Evolutionary conservation across 306 rosid genomes (phyloP), one percentile per base, ranked within the genome.

Genomic region (Citrullus colocynthis): DNA sequence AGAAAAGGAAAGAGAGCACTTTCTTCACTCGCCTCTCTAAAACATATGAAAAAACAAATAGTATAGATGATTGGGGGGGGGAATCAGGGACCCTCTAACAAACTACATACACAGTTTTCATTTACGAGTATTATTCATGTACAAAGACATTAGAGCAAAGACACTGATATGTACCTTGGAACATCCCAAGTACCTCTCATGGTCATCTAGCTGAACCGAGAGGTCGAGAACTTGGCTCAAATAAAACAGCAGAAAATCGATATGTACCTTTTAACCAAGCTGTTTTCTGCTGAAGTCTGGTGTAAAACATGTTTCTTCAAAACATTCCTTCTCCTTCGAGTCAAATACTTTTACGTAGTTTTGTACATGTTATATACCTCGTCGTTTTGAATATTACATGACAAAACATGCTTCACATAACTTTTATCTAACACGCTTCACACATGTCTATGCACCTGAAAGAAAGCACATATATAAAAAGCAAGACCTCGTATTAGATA

Each of bases 21-120:
- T 61, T 65, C 73, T 65, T 65, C 73, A 65, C 51, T 65, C 73
- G 39, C 51, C 73, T 36, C 51, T 65, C 49, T 37, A 65, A 65
- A 65, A 65, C 73, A 65, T 7, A 37, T 8, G 18, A 17, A 65
- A 39, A 65, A 21, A 57, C 10, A 57, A 57, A 57, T 37, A 65
- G 28, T 39, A 65, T 65, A 65, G 51, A 65, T 65, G 51, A 65
- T 37, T 1, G 2, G 5, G 52, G 9, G 52, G 20, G 18, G 48
- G 9, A 16, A 11, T 70, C 58, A 71, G 55, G 37, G 59, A 71
- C 3, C 56, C 3, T 48, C 76, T 15, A 45, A 48, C 41, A 15
- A 24, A 20, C 76, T 45, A 48, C 57, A 71, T 24, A 71, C 48
- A 64, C 41, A 48, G 42, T 13, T 28, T 45, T 20, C 58, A 70